A percentile compares a stretch with the other conserved stretches of the same genome.
Evolutionary conservation across 768 basidiomycete genomes (phyloP).

Genomic region (Royoungia palumana): DNA sequence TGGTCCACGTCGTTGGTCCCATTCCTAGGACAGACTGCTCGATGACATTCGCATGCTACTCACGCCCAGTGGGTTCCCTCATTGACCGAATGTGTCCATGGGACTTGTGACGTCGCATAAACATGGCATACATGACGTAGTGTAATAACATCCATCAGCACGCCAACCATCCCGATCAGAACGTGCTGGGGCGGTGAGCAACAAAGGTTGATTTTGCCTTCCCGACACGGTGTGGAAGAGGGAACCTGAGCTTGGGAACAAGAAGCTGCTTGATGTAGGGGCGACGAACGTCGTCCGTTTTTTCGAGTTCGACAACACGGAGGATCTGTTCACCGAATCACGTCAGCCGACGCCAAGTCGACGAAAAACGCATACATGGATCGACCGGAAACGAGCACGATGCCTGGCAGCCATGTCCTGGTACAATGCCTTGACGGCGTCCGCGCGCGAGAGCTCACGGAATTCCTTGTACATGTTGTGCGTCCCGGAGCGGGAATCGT

Average conservation of each 20-base stretch:
- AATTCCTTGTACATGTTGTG: constrained; percentile 99
- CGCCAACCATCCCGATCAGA: constrained; percentile 39
- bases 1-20: no score
- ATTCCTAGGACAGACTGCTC: no score
- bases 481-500: constrained; percentile 98
- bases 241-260: constrained; percentile 90
- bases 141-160: constrained; percentile 7
- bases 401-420: constrained; percentile 99
- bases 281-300: constrained; percentile 86
- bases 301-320: constrained; percentile 94
- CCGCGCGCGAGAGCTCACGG: constrained; percentile 91
- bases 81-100: no score
- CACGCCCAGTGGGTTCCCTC: no score
- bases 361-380: constrained; percentile 63
- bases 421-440: constrained; percentile 95
- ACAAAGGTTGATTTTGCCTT: constrained; percentile 81
- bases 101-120: no score
- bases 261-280: constrained; percentile 98
- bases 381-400: constrained; percentile 98
- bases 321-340: constrained; percentile 64
- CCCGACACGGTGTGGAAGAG: constrained; percentile 84
- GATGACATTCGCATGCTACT: no score
- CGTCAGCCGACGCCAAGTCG: neutral
- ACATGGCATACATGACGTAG: constrained; percentile 10
- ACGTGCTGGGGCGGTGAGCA: constrained; percentile 73